Evolutionary conservation across 352 stramenopile species (phyloP).

Genomic region (Phytophthora lateralis): DNA sequence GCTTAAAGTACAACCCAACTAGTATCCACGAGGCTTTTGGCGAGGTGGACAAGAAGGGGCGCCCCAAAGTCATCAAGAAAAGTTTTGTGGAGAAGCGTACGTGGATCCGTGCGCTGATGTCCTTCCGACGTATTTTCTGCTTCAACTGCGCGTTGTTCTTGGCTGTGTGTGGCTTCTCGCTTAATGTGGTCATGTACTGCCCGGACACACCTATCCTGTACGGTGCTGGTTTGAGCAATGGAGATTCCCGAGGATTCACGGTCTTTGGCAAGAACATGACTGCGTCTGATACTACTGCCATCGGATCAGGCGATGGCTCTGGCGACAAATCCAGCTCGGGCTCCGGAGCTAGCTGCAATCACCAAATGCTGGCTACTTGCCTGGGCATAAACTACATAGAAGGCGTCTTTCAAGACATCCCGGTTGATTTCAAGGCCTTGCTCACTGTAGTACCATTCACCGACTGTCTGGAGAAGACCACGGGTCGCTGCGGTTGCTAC

Average conservation of each 20-base stretch:
- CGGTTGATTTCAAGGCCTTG: slow-evolving; percentile 80
- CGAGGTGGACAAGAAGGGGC: slow-evolving; percentile 82
- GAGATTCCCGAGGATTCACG: slow-evolving; percentile 50
- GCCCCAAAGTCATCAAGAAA: slow-evolving; percentile 84
- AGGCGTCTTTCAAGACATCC: slow-evolving; percentile 49
- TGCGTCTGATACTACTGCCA: slow-evolving; percentile 40
- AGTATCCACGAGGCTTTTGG: slow-evolving; percentile 75
- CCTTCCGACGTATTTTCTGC: slow-evolving; percentile 85
- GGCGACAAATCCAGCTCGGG: slow-evolving; percentile 33
- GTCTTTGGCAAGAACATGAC: slow-evolving; percentile 71
- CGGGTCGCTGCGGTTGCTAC: slow-evolving; percentile 74
- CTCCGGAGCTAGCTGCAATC: slow-evolving; percentile 49
- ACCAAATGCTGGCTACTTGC: slow-evolving; percentile 73
- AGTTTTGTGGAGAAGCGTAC: slow-evolving; percentile 83
- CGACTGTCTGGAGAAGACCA: slow-evolving; percentile 63
- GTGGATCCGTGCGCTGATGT: slow-evolving; percentile 76
- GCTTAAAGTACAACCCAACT: slow-evolving; percentile 74
- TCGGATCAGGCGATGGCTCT: slow-evolving; percentile 36
- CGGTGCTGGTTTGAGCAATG: slow-evolving; percentile 52
- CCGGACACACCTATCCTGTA: slow-evolving; percentile 83
- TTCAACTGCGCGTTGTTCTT: slow-evolving; percentile 83
- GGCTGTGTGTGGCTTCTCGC: slow-evolving; percentile 59
- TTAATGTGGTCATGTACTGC: slow-evolving; percentile 84
- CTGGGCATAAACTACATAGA: slow-evolving; percentile 59
- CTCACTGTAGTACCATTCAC: slow-evolving; percentile 70